Percentiles rank a stretch among this genome's conserved stretches.
Evolutionary conservation across 345 rosid species (phyloP).

Genomic region (Linum lewisii): DNA sequence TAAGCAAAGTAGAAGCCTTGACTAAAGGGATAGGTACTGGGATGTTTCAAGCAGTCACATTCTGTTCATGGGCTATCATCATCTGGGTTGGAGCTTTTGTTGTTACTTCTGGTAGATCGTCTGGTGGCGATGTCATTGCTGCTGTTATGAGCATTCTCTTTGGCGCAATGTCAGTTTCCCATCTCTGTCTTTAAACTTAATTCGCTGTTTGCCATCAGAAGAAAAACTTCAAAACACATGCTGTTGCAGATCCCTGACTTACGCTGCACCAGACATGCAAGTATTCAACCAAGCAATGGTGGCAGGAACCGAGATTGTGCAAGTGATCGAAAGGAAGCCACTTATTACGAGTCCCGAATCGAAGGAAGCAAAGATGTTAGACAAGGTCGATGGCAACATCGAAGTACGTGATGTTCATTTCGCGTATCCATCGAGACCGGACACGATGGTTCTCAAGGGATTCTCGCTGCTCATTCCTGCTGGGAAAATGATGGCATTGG

Average conservation of each 20-base stretch:
- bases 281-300: slow-evolving; percentile 56
- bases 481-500: slow-evolving; percentile 46
- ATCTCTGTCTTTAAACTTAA: too few species aligned
- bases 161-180: slow-evolving; percentile 44
- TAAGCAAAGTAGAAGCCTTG: slow-evolving; percentile 48
- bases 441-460: slow-evolving; percentile 37
- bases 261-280: slow-evolving; percentile 65
- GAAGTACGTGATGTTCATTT: slow-evolving; percentile 31
- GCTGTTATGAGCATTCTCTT: slow-evolving; percentile 60
- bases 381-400: slow-evolving; percentile 35
- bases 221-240: too few species aligned
- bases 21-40: slow-evolving; percentile 58
- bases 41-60: slow-evolving; percentile 45
- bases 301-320: slow-evolving; percentile 48
- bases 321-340: slow-evolving; percentile 40
- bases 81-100: slow-evolving; percentile 53
- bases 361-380: slow-evolving; percentile 17
- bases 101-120: slow-evolving; percentile 27
- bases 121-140: slow-evolving; percentile 44
- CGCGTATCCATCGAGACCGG: slow-evolving; percentile 50
- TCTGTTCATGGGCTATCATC: slow-evolving; percentile 49
- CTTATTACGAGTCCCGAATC: slow-evolving; percentile 19
- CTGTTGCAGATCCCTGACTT: slow-evolving; percentile 43
- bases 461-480: slow-evolving; percentile 50
- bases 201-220: too few species aligned